Percentiles rank a stretch among this genome's conserved stretches.
Conservation (phyloP, 2,329 filamentous ascomycete genomes). For the Hypomyces perniciosus region DNA sequence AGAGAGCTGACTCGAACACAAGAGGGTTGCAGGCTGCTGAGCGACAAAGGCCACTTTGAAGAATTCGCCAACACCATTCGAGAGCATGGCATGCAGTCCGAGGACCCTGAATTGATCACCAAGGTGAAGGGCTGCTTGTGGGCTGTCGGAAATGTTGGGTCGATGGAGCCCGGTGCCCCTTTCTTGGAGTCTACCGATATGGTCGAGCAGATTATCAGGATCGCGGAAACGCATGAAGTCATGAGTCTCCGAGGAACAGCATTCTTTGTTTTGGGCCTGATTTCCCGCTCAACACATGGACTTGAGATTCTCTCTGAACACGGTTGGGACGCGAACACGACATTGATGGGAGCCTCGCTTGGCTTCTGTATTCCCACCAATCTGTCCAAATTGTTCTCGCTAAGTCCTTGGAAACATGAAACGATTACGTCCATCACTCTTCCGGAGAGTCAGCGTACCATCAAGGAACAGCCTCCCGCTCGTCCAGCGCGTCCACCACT, state of each 20-base stretch:
- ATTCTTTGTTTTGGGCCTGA: slow-evolving; percentile 90
- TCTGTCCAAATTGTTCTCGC: slow-evolving; percentile 71
- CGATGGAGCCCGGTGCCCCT: slow-evolving; percentile 92
- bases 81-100: slow-evolving; percentile 77
- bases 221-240: slow-evolving; percentile 81
- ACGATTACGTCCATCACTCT: slow-evolving; percentile 42
- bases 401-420: slow-evolving; percentile 53
- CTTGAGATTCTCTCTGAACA: slow-evolving; percentile 84
- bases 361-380: slow-evolving; percentile 82
- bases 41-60: slow-evolving; percentile 91
- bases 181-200: slow-evolving; percentile 90
- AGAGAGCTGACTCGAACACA: slow-evolving; percentile 86
- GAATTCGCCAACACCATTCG: slow-evolving; percentile 87
- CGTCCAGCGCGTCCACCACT: slow-evolving; percentile 37
- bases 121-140: slow-evolving; percentile 97
- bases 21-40: slow-evolving; percentile 84
- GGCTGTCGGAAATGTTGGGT: slow-evolving; percentile 96
- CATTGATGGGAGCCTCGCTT: slow-evolving; percentile 72
- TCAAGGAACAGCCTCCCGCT: slow-evolving; percentile 37
- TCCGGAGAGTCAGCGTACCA: slow-evolving; percentile 48
- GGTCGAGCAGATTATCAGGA: slow-evolving; percentile 77
- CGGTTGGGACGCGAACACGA: slow-evolving; percentile 90
- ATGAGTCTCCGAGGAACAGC: slow-evolving; percentile 92
- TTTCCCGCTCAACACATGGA: slow-evolving; percentile 86
- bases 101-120: slow-evolving; percentile 77